Conservation (phyloP, 176 grass and related monocot genomes). For the Musa acuminata region DNA sequence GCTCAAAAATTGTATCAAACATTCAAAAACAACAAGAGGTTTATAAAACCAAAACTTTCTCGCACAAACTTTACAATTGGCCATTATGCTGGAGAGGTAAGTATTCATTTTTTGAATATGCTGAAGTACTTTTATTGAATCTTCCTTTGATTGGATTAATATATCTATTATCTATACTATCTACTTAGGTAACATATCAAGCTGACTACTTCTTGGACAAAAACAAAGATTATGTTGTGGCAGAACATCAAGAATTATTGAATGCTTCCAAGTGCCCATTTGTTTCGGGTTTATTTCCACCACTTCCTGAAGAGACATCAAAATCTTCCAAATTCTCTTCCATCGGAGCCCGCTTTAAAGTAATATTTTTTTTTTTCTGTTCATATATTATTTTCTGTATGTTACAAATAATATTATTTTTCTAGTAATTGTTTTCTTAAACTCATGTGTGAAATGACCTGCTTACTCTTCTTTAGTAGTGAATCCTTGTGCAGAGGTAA, state of each 20-base stretch:
- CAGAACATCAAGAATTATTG: constrained; percentile 81
- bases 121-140: constrained; percentile 8
- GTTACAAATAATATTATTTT: background rate
- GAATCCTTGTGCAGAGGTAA: background rate
- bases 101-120: constrained; percentile 27
- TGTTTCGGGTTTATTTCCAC: constrained; percentile 63
- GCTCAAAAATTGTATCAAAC: constrained; percentile 67
- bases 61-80: constrained; percentile 74
- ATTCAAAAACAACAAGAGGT: constrained; percentile 85
- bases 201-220: constrained; percentile 89
- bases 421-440: background rate
- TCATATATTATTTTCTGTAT: background rate
- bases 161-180: constrained; percentile 21
- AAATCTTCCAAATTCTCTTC: constrained; percentile 91
- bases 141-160: background rate
- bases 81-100: constrained; percentile 97
- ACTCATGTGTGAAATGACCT: background rate
- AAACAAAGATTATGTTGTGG: constrained; percentile 96
- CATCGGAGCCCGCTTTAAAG: constrained; percentile 89
- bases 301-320: constrained; percentile 63
- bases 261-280: constrained; percentile 81
- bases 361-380: constrained; percentile 16
- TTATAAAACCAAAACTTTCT: constrained; percentile 82
- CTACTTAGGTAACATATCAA: constrained; percentile 62
- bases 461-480: background rate